Evolutionary conservation across 257 asterid genomes (phyloP), one percentile per base, ranked within the genome.

Genomic region (Capsicum pubescens): DNA sequence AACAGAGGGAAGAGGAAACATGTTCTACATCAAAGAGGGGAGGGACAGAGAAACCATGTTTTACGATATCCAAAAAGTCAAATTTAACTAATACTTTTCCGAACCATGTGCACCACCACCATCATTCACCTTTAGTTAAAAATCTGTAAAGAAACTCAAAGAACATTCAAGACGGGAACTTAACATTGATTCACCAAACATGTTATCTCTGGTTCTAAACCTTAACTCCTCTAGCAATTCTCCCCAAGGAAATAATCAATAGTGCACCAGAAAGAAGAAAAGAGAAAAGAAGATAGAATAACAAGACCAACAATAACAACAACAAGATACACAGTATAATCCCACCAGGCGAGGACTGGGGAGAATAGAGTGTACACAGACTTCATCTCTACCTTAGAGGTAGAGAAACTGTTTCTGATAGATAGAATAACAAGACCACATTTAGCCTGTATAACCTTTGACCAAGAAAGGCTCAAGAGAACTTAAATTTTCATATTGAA

Each of bases 221-320:
- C 80, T 6, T 19, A 72, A 72, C n/a, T 66, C 9, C 39, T 46
- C 36, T 42, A 14, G 59, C 42, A 72, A 72, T n/a, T 19, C 59
- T 72, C 59, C 42, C 57, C 59, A 19, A 72, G 36, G 59, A 72
- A 72, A 72, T 42, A 72, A 72, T 72, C 42, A 72, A 46, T 14
- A 19, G 7, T 5, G 12, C 80, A 72, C 42, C 80, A 48, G n/a
- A 72, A 46, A 72, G 59, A 72, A 72, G 80, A n/a, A 9, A 11
- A 46, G 6, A 7, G 80, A n/a, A 3, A 72, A 10, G 16, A 11
- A 72, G 58, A 46, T 48, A 72, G 80, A 72, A 48, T 19, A 11
- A 72, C 17, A 72, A 48, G 80, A 48, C 59, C 17, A 72, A 48
- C 42, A 39, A 39, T 39, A 39, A 2, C 42, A 39, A 39, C 42